Base-by-base conservation (phyloP, 768 basidiomycete species). In the Rubroboletus pulcherrimus region DNA sequence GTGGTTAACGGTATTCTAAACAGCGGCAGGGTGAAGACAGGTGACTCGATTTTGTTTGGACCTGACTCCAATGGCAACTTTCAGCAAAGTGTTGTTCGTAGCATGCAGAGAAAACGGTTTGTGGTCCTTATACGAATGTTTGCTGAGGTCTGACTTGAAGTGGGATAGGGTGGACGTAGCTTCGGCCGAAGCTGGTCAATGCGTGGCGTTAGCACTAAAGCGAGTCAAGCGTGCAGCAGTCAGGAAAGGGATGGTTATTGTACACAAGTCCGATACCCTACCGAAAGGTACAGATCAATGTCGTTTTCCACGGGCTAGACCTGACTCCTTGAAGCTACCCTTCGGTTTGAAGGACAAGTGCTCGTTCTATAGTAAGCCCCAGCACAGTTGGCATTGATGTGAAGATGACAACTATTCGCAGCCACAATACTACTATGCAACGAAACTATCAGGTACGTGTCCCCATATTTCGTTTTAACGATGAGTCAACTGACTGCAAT, bases 11-110 rank as follows among this genome's bases (percentile, higher is more conserved):
- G 91, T 1, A 89, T 93, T 61, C 68, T 94, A 56, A 89, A 92
- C 65, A 77, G 83, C 41, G 92, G 92, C 34, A 78, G 74, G 38
- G 73, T 89, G 54, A 89, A 87, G 69, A 80, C 85, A 5, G 93
- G 93, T 26, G 93, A 98, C 65, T 69, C 84, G 1, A 83, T 96
- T 29, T 71, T 93, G 21, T 75, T 97, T 46, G 97, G 96, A 1
- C 97, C 97, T 1, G 97, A 99, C 68, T 83, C 91, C 0, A 91
- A 93, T 51, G 96, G 96, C 2, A 86, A 90, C 63, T 98, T 87
- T 71, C 82, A 85, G 58, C 79, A 81, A 38, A 91, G 91, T 0
- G 75, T 84, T 9, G 76, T 99, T 58, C 93, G 91, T 76, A 89
- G 85, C 61, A 99, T 99, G 74, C 95, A 98, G 73, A 82, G 95